These are phyloP conservation scores for Plasmodium vivax DNA, from an alignment of 169 alveolate genomes.

Conservation along the genomic window DNA sequence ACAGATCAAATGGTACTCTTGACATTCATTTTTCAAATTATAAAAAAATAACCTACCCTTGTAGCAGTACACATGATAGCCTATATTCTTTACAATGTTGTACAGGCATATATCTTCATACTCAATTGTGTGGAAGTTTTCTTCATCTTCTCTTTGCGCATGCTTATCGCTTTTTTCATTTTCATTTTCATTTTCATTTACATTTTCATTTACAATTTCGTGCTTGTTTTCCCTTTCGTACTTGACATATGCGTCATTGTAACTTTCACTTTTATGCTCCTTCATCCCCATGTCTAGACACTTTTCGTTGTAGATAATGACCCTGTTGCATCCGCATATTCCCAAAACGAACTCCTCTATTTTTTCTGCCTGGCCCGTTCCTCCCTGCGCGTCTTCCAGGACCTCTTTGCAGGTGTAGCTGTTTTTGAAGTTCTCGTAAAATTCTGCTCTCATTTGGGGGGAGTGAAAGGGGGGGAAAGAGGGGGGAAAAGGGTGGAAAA, in stretches of 20 bases:
- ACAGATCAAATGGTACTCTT: conserved; percentile 45
- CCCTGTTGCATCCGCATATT: conserved; percentile 53
- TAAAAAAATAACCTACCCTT: conserved; percentile 41
- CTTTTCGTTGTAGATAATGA: conserved; percentile 61
- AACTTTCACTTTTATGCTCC: conserved; percentile 29
- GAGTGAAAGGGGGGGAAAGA: neutral
- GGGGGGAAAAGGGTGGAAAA: neutral
- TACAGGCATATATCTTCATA: conserved; percentile 71
- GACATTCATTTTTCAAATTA: conserved; percentile 41
- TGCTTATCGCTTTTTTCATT: conserved; percentile 6
- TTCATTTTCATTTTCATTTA: neutral
- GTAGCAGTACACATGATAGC: conserved; percentile 30
- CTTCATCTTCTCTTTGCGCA: conserved; percentile 10
- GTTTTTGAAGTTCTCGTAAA: conserved; percentile 8
- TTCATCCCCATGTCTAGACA: neutral
- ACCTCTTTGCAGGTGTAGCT: conserved; percentile 48
- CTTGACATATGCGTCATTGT: neutral
- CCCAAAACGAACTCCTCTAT: conserved; percentile 71
- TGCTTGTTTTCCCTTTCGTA: conserved; percentile 5
- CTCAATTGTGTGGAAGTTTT: conserved; percentile 29
- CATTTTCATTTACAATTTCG: neutral
- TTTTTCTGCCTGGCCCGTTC: conserved; percentile 3
- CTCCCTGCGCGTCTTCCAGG: conserved; percentile 16
- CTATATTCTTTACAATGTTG: conserved; percentile 20
- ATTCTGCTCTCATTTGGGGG: conserved; percentile 4